Conservation (phyloP, 805 yeast species). For the Pichia manshurica region DNA sequence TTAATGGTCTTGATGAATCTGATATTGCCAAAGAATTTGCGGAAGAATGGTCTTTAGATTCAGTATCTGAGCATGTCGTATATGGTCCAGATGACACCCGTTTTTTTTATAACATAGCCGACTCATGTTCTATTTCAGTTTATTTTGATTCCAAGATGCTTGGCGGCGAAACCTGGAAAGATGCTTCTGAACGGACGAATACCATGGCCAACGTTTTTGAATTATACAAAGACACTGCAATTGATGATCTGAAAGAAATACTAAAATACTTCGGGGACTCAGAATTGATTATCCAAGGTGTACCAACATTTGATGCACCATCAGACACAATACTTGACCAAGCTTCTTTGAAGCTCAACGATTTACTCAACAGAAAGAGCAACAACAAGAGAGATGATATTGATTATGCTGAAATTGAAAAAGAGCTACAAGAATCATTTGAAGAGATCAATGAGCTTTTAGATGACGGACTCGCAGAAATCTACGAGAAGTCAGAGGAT, state of each 20-base stretch:
- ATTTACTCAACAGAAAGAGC: not conserved
- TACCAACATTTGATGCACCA: constrained; percentile 22
- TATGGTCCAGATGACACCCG: constrained; percentile 11
- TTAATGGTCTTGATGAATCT: constrained; percentile 18
- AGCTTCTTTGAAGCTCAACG: constrained; percentile 15
- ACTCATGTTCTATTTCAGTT: not conserved
- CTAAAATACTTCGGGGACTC: too few relatives aligned
- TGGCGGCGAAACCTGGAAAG: too few relatives aligned
- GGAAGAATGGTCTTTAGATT: constrained; percentile 7
- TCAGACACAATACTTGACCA: constrained; percentile 17
- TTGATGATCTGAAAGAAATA: constrained; percentile 8
- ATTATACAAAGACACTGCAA: not conserved
- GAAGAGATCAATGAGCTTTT: constrained; percentile 26
- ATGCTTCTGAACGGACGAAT: too few relatives aligned
- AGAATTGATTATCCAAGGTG: constrained; percentile 29
- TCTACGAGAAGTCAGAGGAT: constrained; percentile 13
- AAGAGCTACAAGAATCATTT: constrained; percentile 28
- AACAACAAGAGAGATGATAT: constrained; percentile 18
- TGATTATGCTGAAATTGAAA: constrained; percentile 24
- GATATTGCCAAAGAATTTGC: constrained; percentile 15
- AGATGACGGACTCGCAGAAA: constrained; percentile 23
- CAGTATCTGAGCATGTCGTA: constrained; percentile 21
- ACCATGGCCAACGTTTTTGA: constrained; percentile 12
- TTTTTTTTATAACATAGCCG: not conserved
- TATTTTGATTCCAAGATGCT: not conserved